phyloP scores from a whole-genome alignment of 179 eudicot genomes.

The Dionaea muscipula region DNA sequence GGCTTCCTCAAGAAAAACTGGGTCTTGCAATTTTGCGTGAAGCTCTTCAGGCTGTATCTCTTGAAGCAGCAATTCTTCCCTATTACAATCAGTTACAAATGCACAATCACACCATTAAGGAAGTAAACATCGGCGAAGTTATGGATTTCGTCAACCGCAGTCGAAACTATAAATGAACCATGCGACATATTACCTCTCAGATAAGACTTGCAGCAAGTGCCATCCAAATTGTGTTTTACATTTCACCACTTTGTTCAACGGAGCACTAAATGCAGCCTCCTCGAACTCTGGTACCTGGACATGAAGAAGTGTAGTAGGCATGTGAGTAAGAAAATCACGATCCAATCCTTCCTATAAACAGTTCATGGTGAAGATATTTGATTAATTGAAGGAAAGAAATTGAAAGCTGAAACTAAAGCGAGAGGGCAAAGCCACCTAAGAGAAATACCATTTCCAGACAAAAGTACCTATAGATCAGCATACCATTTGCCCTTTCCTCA shows the following conservation, averaged over 20 bases:
- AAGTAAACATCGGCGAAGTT: constrained; percentile 6
- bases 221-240: constrained; percentile 94
- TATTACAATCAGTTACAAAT: constrained; percentile 16
- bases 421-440: neutral
- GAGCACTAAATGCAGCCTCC: constrained; percentile 90
- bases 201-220: constrained; percentile 88
- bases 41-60: constrained; percentile 61
- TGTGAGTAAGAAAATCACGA: neutral
- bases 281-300: constrained; percentile 91
- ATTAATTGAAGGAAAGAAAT: too few species aligned
- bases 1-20: constrained; percentile 49
- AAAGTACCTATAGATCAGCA: constrained; percentile 13
- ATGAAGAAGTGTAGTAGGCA: constrained; percentile 4
- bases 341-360: neutral
- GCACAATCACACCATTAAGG: neutral
- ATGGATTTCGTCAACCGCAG: neutral
- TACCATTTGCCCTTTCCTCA: constrained; percentile 96
- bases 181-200: constrained; percentile 45
- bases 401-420: neutral
- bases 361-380: too few species aligned
- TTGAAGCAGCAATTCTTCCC: constrained; percentile 55
- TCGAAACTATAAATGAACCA: neutral
- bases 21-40: constrained; percentile 59
- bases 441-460: constrained; percentile 2
- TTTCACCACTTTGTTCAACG: constrained; percentile 55